Conservation (phyloP, 441 rosid genomes). For the Jatropha multifida region DNA sequence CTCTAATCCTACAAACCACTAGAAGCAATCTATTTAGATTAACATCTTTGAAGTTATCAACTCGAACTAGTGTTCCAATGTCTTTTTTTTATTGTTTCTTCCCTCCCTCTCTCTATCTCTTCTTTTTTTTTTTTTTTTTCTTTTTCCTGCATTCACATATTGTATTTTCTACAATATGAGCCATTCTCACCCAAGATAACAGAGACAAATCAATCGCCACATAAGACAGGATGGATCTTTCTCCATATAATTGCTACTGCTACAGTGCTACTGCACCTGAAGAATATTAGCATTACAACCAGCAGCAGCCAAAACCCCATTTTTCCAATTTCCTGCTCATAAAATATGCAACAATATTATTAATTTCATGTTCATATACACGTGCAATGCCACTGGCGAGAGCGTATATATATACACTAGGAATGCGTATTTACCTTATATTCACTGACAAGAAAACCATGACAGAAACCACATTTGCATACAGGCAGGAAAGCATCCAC, state of each 20-base stretch:
- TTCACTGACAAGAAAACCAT: neutral
- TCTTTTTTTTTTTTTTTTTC: no score
- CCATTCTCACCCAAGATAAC: constrained; percentile 7
- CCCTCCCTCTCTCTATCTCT: no score
- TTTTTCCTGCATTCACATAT: neutral
- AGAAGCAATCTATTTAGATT: neutral
- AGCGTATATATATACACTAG: neutral
- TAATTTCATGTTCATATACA: neutral
- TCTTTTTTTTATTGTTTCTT: neutral
- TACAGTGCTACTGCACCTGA: neutral
- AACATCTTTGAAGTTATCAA: neutral
- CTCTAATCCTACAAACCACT: neutral
- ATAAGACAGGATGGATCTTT: neutral
- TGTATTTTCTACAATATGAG: neutral
- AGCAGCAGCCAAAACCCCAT: neutral
- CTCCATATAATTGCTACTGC: neutral
- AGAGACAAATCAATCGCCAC: neutral
- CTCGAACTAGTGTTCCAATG: neutral
- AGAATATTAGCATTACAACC: neutral
- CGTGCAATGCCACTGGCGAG: neutral
- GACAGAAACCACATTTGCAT: neutral
- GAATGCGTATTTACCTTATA: constrained; percentile 15
- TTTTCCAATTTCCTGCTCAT: neutral
- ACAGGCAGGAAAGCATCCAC: neutral
- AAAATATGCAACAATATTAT: neutral